phyloP scores from a whole-genome alignment of 345 rosid species.

The Rhodamnia rubescens region DNA sequence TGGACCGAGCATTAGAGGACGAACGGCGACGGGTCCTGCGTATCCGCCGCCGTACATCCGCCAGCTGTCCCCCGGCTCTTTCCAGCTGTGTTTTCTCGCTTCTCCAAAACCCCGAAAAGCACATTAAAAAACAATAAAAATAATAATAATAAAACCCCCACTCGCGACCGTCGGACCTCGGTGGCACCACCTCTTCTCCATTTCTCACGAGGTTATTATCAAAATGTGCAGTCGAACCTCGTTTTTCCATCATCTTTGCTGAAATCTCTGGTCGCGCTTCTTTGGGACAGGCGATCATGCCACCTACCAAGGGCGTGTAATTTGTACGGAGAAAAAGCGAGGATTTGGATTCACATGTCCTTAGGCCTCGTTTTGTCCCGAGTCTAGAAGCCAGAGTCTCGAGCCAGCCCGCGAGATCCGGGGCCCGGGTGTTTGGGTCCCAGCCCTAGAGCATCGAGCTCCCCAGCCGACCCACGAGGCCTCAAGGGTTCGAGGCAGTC shows the following conservation, averaged over 20 bases:
- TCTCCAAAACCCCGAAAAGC: neutral
- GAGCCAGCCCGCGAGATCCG: neutral
- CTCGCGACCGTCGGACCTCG: neutral
- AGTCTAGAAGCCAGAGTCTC: rapidly evolving
- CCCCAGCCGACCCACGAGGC: too few relatives aligned
- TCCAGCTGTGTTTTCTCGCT: neutral
- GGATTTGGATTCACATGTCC: neutral
- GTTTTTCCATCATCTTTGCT: neutral
- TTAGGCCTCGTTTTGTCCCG: neutral
- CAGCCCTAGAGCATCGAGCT: too few relatives aligned
- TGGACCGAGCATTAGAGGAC: neutral
- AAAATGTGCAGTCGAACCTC: neutral
- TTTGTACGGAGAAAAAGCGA: neutral
- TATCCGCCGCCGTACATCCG: neutral
- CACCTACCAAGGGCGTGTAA: neutral
- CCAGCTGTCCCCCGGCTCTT: neutral
- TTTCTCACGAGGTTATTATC: neutral
- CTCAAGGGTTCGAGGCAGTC: neutral
- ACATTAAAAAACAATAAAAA: neutral
- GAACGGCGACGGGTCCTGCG: neutral
- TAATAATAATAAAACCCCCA: too few relatives aligned
- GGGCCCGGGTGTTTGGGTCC: neutral
- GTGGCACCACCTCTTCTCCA: neutral
- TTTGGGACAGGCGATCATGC: neutral
- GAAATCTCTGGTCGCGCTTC: neutral